Conservation (phyloP, 371 early-diverging fungal genomes). For the Syncephalastrum racemosum region DNA sequence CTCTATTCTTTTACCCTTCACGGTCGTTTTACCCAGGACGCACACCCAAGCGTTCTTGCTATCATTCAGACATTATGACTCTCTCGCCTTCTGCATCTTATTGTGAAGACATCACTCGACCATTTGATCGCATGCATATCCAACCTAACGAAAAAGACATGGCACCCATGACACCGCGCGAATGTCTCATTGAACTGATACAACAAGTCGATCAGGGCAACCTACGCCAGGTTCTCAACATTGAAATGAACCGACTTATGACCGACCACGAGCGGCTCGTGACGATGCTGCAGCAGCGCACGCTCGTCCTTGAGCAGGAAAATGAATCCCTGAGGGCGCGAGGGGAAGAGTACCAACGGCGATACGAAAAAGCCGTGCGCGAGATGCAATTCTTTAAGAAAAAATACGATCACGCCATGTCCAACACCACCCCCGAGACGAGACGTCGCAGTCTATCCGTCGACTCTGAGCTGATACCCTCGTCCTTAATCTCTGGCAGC, state of each 20-base stretch:
- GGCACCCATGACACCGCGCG: slow-evolving; percentile 10
- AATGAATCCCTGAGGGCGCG: slow-evolving; percentile 24
- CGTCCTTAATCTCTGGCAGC: too few species aligned
- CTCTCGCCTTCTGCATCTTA: slow-evolving; percentile 5
- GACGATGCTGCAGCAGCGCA: slow-evolving; percentile 32
- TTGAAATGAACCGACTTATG: slow-evolving; percentile 27
- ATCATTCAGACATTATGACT: neutral
- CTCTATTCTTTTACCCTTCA: neutral
- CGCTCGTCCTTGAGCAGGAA: slow-evolving; percentile 35
- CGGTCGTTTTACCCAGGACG: slow-evolving; percentile 1
- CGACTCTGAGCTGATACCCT: slow-evolving; percentile 17
- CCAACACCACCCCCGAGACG: slow-evolving; percentile 12
- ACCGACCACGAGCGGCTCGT: slow-evolving; percentile 35
- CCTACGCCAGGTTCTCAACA: slow-evolving; percentile 26
- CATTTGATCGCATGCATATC: slow-evolving; percentile 9
- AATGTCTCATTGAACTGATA: slow-evolving; percentile 18
- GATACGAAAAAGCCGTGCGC: slow-evolving; percentile 50
- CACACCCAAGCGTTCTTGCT: too few species aligned
- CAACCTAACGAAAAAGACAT: slow-evolving; percentile 7
- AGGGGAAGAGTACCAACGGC: slow-evolving; percentile 22
- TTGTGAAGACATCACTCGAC: slow-evolving; percentile 9
- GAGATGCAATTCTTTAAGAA: slow-evolving; percentile 51
- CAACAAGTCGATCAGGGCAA: slow-evolving; percentile 17
- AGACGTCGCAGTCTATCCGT: slow-evolving; percentile 29
- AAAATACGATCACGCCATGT: slow-evolving; percentile 33